Evolutionary conservation across 163 green algal species (phyloP).

Genomic region (Volvox carteri): DNA sequence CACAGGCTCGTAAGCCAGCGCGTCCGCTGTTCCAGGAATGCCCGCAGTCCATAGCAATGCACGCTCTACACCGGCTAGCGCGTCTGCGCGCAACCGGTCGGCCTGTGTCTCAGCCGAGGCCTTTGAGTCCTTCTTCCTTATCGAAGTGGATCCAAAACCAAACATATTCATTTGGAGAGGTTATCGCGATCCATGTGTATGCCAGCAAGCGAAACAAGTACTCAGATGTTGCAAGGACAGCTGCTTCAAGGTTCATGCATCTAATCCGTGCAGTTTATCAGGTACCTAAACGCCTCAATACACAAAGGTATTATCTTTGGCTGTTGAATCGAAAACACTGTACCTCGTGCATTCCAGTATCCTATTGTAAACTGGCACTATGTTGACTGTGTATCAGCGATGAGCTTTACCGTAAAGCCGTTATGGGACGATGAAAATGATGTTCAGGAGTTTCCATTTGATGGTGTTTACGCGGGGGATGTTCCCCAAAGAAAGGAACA

Average conservation of each 20-base stretch:
- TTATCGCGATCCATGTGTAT: not conserved
- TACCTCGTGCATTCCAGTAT: not conserved
- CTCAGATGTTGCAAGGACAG: not conserved
- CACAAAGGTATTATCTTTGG: not conserved
- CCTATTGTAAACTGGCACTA: not conserved
- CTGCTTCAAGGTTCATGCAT: not conserved
- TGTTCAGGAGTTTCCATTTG: conserved; percentile 25
- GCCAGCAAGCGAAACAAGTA: not conserved
- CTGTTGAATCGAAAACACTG: not conserved
- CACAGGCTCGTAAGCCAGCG: conserved; percentile 80
- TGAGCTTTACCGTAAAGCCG: not conserved
- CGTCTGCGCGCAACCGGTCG: conserved; percentile 5
- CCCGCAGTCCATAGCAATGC: not conserved
- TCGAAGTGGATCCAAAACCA: not conserved
- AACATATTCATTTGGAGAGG: conserved; percentile 6
- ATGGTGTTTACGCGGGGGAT: conserved; percentile 11
- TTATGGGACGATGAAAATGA: not conserved
- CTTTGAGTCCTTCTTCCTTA: conserved; percentile 7
- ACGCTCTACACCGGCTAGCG: not conserved
- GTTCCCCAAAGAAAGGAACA: not conserved
- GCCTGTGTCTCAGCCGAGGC: not conserved
- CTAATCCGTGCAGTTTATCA: not conserved
- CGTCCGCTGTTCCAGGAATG: conserved; percentile 67
- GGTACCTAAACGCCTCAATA: not conserved
- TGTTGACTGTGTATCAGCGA: conserved; percentile 5